Evolutionary conservation across 768 basidiomycete species (phyloP).

Genomic region (Tephrocybe sp.): DNA sequence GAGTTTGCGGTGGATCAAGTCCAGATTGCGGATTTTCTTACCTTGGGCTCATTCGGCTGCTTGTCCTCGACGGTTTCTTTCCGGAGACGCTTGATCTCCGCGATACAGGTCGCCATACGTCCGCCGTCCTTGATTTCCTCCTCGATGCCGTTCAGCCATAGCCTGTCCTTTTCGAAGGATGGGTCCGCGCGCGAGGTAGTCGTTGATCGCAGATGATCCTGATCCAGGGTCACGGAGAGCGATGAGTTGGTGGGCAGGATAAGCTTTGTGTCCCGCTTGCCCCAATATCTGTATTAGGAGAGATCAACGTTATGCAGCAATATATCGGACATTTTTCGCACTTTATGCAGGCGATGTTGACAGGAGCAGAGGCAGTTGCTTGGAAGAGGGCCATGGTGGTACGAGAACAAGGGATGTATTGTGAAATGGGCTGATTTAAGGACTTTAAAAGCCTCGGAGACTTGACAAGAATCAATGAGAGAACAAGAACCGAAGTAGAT

Average conservation of each 20-base stretch:
- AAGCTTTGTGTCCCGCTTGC: conserved; percentile 93
- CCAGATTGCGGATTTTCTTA: conserved; percentile 33
- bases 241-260: conserved; percentile 98
- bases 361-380: conserved; percentile 90
- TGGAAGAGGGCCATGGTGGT: conserved; percentile 63
- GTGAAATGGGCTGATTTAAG: conserved; percentile 10
- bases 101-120: conserved; percentile 80
- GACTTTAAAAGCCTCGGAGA: conserved; percentile 2
- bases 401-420: conserved; percentile 17
- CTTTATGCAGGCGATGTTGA: conserved; percentile 99
- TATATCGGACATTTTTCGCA: conserved; percentile 30
- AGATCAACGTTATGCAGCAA: conserved; percentile 4
- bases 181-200: conserved; percentile 89
- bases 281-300: conserved; percentile 81
- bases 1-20: neutral
- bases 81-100: conserved; percentile 80
- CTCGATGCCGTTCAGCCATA: conserved; percentile 95
- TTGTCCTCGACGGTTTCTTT: conserved; percentile 70
- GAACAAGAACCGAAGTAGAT: conserved; percentile 10
- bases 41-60: conserved; percentile 65
- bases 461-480: conserved; percentile 13
- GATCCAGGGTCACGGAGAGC: conserved; percentile 95
- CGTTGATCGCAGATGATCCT: conserved; percentile 92
- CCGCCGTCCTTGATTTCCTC: conserved; percentile 85
- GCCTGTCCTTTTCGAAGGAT: conserved; percentile 68